These are phyloP conservation scores for Russula abietina DNA, from an alignment of 768 basidiomycete genomes.

Conservation along the genomic window DNA sequence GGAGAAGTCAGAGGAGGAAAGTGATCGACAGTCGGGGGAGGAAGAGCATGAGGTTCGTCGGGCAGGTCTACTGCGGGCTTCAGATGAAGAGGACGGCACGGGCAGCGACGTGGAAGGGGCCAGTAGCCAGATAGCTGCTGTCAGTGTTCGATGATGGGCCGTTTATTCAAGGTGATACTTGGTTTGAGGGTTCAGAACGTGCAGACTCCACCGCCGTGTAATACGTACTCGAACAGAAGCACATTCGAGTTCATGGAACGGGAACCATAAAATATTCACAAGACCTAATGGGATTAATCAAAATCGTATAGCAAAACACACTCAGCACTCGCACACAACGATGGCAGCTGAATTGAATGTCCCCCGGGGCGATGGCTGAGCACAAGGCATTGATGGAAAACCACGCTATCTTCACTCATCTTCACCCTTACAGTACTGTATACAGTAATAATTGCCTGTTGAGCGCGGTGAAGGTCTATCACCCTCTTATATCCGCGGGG, in stretches of 20 bases:
- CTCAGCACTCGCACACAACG: background rate
- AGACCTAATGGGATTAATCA: too few species aligned
- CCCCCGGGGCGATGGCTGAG: background rate
- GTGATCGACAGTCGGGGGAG: slow-evolving; percentile 31
- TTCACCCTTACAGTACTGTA: too few species aligned
- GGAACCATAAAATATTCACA: too few species aligned
- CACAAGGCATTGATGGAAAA: background rate
- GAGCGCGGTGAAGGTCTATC: background rate
- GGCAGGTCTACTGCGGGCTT: background rate
- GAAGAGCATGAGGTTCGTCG: slow-evolving; percentile 25
- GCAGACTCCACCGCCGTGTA: background rate
- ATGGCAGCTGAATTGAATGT: background rate
- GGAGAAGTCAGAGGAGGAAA: slow-evolving; percentile 21
- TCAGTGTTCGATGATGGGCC: background rate
- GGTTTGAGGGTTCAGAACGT: slow-evolving; percentile 2
- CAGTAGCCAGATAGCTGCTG: slow-evolving; percentile 1
- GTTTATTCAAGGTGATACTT: background rate
- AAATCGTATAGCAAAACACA: background rate
- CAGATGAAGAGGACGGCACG: slow-evolving; percentile 1
- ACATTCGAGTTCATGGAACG: background rate
- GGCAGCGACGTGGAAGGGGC: slow-evolving; percentile 1
- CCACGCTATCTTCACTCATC: background rate
- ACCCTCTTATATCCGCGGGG: background rate
- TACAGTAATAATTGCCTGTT: too few species aligned
- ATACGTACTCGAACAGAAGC: background rate